Evolutionary conservation across 2,329 filamentous ascomycete genomes (phyloP), one percentile per base, ranked within the genome.

Genomic region (Phoma herbarum): DNA sequence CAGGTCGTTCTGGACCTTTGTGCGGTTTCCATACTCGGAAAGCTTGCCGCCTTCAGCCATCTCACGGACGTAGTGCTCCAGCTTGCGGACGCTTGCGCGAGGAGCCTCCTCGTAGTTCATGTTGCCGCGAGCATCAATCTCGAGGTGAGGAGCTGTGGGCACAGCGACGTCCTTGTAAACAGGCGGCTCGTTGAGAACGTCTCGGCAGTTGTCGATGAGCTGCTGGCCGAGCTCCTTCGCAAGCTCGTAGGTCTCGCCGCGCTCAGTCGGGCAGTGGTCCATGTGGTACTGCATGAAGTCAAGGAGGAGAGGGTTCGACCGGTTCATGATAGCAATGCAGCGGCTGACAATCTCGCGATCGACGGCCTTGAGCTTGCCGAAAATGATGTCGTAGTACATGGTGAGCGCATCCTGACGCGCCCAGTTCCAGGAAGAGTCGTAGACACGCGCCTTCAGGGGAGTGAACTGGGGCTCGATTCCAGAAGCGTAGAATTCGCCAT

Each of bases 221-320:
- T 96, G 91, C 74, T 91, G 85, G 33, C 92, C 94, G 23, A 99
- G 90, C 79, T 95, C 89, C 82, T 99, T 97, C 42, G 95, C 95
- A n/a, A 99, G 88, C 80, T 95, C 87, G 80, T 99, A 99, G 1
- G 95, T 99, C 82, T 99, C 95, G 59, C 95, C 95, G 49, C 94
- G 90, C 75, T 99, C 93, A 0, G 93, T 93, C 0, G 95, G 95
- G 82, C 94, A 98, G 82, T 98, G 95, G 73, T 99, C 95, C 73
- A 99, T 99, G 81, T 99, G 95, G 72, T 99, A 98, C 77, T 99
- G 95, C 95, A 99, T 99, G 80, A 97, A 99, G 69, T 99, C 94
- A 58, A 99, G 86, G 1, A 99, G 87, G 33, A 92, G 90, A 2
- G 95, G 95, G 77, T 98, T 99, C 31, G 95, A 97, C 63, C 95